These are phyloP conservation scores for Lasiodiplodia sp. DNA, from an alignment of 2,329 filamentous ascomycete species.

Conservation along the genomic window DNA sequence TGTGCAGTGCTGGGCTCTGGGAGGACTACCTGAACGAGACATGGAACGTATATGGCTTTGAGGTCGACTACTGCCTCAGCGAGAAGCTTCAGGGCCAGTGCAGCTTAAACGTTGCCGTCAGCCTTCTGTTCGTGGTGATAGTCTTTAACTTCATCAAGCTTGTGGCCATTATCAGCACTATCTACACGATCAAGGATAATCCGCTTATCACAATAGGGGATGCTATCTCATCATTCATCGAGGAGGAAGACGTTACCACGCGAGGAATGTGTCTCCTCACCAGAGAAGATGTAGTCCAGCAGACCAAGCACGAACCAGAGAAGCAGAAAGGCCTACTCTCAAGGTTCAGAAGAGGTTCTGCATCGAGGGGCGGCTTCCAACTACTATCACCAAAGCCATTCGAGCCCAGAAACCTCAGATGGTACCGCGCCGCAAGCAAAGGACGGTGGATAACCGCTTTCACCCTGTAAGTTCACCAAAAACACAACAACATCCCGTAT, in stretches of 20 bases:
- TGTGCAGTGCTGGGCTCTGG: constrained; percentile 28
- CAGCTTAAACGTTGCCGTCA: not conserved
- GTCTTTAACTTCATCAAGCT: constrained; percentile 7
- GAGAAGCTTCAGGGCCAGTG: constrained; percentile 5
- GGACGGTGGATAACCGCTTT: not conserved
- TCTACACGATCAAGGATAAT: not conserved
- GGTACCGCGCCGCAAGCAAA: not conserved
- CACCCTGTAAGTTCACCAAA: not conserved
- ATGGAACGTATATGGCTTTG: not conserved
- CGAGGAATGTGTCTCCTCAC: constrained; percentile 10
- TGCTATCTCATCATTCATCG: constrained; percentile 36
- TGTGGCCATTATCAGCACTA: not conserved
- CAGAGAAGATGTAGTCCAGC: not conserved
- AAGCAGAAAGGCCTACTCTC: not conserved
- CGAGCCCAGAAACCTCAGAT: not conserved
- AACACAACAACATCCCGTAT: no score
- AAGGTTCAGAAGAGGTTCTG: not conserved
- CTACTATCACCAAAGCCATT: not conserved
- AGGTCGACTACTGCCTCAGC: constrained; percentile 12
- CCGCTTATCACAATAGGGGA: constrained; percentile 39
- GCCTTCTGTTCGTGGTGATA: constrained; percentile 5
- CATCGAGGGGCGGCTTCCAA: not conserved
- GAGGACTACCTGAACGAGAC: not conserved
- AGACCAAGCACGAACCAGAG: not conserved
- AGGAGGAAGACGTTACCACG: constrained; percentile 16